Evolutionary conservation across 345 rosid genomes (phyloP).

Genomic region (Ceriops zippeliana): DNA sequence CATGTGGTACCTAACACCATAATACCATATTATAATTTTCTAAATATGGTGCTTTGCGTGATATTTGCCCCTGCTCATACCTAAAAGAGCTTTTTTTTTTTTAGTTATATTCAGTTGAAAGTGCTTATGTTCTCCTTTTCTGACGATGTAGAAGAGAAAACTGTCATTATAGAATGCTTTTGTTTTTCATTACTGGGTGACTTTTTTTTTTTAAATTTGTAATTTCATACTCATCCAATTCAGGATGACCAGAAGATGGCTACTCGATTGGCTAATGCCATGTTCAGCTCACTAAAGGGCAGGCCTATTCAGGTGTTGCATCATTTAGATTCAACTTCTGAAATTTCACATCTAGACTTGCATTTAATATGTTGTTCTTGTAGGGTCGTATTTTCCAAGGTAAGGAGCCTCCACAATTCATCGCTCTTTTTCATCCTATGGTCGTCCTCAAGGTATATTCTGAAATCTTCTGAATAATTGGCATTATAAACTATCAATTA

Average conservation of each 20-base stretch:
- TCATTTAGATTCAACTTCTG: slow-evolving; percentile 12
- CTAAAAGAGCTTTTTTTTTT: no score
- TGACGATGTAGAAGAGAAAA: no score
- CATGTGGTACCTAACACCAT: background rate
- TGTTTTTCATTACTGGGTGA: background rate
- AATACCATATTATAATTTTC: no score
- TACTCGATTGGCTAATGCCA: slow-evolving; percentile 61
- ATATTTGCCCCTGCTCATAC: no score
- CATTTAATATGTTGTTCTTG: slow-evolving; percentile 29
- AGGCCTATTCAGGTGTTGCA: slow-evolving; percentile 83
- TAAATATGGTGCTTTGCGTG: no score
- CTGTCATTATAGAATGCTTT: no score
- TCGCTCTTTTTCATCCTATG: slow-evolving; percentile 91
- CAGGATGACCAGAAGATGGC: slow-evolving; percentile 93
- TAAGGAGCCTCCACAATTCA: slow-evolving; percentile 92
- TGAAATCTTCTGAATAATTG: background rate
- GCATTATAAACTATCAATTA: slow-evolving; percentile 1
- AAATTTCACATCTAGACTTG: slow-evolving; percentile 15
- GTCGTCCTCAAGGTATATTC: slow-evolving; percentile 76
- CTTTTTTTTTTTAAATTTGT: slow-evolving; percentile 6
- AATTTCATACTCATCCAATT: slow-evolving; percentile 14
- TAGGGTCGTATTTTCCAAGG: slow-evolving; percentile 89
- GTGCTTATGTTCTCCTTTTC: no score
- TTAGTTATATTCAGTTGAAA: no score
- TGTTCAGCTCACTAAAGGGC: slow-evolving; percentile 83